These are phyloP conservation scores for Plasmodium cynomolgi DNA, from an alignment of 169 alveolate genomes.

Conservation along the genomic window DNA sequence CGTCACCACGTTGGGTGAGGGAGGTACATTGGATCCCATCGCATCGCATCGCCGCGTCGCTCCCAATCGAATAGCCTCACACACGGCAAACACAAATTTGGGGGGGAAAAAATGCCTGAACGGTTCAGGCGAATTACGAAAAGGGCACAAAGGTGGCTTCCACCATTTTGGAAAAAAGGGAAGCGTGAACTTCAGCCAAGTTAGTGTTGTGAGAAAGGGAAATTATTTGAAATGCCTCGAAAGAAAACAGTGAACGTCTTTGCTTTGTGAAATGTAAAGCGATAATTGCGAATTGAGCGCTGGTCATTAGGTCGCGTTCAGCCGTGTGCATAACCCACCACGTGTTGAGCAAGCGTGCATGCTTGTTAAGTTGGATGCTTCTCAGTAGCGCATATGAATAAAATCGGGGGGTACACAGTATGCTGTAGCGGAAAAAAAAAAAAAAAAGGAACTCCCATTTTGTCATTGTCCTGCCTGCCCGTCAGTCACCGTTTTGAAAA, in stretches of 20 bases:
- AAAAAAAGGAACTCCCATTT: neutral
- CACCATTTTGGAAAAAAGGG: neutral
- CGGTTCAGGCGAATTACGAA: neutral
- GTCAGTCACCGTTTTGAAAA: neutral
- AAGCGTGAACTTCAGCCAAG: neutral
- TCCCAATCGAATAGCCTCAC: neutral
- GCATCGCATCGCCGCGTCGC: neutral
- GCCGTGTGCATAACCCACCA: neutral
- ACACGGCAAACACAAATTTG: neutral
- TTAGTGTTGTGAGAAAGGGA: neutral
- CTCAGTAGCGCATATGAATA: neutral
- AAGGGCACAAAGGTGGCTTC: neutral
- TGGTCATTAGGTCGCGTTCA: neutral
- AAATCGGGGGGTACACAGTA: neutral
- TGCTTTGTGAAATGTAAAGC: neutral
- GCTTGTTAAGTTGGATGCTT: neutral
- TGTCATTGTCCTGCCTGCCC: neutral
- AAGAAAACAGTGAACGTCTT: neutral
- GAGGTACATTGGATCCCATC: no score
- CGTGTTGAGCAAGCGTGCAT: neutral
- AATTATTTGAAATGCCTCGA: neutral
- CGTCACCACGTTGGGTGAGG: neutral
- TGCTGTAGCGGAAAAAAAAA: neutral
- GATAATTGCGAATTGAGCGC: neutral
- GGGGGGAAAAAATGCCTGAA: neutral